Percentiles rank a stretch among this genome's conserved stretches.
These are phyloP conservation scores for Neltuma alba DNA, from an alignment of 306 rosid genomes.

Conservation along the genomic window DNA sequence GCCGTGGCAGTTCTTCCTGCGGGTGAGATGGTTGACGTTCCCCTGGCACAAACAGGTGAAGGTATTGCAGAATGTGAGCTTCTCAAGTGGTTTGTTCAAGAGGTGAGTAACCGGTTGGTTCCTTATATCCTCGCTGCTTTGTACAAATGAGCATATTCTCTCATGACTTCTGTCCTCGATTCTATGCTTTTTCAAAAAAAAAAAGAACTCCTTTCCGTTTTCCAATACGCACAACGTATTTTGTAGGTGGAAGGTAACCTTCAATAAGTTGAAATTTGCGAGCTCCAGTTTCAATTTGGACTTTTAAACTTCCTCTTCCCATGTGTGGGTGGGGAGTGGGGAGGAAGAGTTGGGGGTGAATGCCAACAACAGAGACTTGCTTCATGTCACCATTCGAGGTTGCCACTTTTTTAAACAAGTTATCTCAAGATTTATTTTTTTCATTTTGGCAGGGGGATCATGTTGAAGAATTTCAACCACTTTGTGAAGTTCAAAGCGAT, in stretches of 20 bases:
- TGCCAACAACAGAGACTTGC: neutral
- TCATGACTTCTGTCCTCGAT: neutral
- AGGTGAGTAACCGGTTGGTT: constrained; percentile 53
- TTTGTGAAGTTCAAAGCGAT: constrained; percentile 98
- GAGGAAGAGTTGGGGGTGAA: neutral
- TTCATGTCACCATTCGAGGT: neutral
- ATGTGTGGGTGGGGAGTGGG: no score
- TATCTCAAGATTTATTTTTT: neutral
- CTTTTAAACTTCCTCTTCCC: neutral
- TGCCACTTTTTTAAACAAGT: neutral
- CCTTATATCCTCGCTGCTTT: constrained; percentile 5
- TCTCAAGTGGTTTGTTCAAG: constrained; percentile 91
- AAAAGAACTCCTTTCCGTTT: neutral
- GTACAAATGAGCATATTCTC: neutral
- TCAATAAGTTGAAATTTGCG: neutral
- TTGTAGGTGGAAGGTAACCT: neutral
- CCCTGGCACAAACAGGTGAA: constrained; percentile 97
- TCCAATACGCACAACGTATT: neutral
- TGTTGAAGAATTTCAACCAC: constrained; percentile 87
- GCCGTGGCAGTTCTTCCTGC: constrained; percentile 43
- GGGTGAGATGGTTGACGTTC: constrained; percentile 68
- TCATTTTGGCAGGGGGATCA: constrained; percentile 73
- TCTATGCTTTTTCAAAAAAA: neutral
- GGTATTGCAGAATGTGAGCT: constrained; percentile 99
- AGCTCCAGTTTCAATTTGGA: neutral